These are phyloP conservation scores for Senna tora DNA, from an alignment of 306 rosid genomes.

Conservation along the genomic window DNA sequence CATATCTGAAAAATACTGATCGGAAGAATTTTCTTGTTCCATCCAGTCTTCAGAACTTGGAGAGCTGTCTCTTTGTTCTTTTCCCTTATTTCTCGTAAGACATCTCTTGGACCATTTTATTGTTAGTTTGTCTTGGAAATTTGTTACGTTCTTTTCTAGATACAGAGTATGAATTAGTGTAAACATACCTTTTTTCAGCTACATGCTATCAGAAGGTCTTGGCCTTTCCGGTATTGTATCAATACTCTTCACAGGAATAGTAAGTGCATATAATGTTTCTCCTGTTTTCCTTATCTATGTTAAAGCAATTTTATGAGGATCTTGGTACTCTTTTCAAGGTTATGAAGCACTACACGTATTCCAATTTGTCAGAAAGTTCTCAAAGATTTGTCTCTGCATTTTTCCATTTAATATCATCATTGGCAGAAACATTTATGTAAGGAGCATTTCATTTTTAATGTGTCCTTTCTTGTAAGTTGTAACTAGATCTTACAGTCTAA, in stretches of 20 bases:
- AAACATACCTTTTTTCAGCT: slow-evolving; percentile 51
- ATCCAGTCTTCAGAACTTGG: slow-evolving; percentile 94
- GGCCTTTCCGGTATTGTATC: slow-evolving; percentile 97
- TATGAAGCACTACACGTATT: slow-evolving; percentile 94
- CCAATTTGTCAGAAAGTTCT: slow-evolving; percentile 92
- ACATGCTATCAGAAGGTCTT: slow-evolving; percentile 98
- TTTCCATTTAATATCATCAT: slow-evolving; percentile 93
- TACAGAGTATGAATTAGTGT: slow-evolving; percentile 30
- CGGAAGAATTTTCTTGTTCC: slow-evolving; percentile 35
- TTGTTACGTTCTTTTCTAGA: slow-evolving; percentile 15
- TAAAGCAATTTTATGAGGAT: slow-evolving; percentile 28
- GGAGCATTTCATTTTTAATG: slow-evolving; percentile 40
- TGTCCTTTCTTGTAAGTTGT: slow-evolving; percentile 28
- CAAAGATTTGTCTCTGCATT: slow-evolving; percentile 87
- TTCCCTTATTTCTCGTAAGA: slow-evolving; percentile 98
- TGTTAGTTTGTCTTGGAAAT: neutral
- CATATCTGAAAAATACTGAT: slow-evolving; percentile 38
- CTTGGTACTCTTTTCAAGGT: slow-evolving; percentile 61
- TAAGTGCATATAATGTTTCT: slow-evolving; percentile 48
- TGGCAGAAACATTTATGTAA: slow-evolving; percentile 98
- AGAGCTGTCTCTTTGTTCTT: slow-evolving; percentile 97
- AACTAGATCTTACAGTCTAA: slow-evolving; percentile 30
- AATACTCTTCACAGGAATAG: slow-evolving; percentile 95
- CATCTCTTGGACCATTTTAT: slow-evolving; percentile 39
- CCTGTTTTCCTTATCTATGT: slow-evolving; percentile 17